phyloP scores from a whole-genome alignment of 1,284 basidiomycete genomes.

The Melampsora americana region DNA sequence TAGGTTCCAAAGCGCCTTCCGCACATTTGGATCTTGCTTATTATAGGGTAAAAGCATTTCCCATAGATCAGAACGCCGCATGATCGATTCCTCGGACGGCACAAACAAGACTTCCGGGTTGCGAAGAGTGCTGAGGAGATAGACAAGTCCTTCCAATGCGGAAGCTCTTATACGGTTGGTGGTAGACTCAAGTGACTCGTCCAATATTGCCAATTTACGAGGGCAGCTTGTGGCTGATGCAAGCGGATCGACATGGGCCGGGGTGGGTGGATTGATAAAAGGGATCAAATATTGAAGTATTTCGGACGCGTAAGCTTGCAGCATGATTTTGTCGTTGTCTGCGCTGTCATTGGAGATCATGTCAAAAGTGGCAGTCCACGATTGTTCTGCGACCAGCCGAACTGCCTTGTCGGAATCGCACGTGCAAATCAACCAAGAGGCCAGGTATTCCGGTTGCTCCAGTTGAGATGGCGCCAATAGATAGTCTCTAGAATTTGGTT shows the following conservation, averaged over 20 bases:
- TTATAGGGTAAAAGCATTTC: conserved; percentile 19
- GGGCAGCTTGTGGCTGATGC: conserved; percentile 9
- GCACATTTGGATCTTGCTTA: conserved; percentile 27
- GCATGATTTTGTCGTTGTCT: conserved; percentile 18
- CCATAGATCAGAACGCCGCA: conserved; percentile 15
- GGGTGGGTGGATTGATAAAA: conserved; percentile 15
- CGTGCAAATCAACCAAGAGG: conserved; percentile 33
- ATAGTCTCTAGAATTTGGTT: conserved; percentile 9
- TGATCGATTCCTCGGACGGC: conserved; percentile 2
- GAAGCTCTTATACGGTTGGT: conserved; percentile 31
- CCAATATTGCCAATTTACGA: conserved; percentile 29
- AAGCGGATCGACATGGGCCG: neutral
- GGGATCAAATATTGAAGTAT: conserved; percentile 30
- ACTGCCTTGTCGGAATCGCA: conserved; percentile 32
- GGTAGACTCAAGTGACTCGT: conserved; percentile 29
- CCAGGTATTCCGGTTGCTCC: conserved; percentile 37
- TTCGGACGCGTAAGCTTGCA: conserved; percentile 22
- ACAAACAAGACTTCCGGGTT: conserved; percentile 20
- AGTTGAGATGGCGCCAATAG: conserved; percentile 33
- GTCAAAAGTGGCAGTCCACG: conserved; percentile 27
- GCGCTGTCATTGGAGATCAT: neutral
- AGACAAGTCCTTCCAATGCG: conserved; percentile 30
- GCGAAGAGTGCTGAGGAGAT: conserved; percentile 25
- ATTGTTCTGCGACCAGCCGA: conserved; percentile 10
- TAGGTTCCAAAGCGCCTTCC: conserved; percentile 38